Base-by-base conservation (phyloP, 345 rosid genomes). In the Syzygium jambos region DNA sequence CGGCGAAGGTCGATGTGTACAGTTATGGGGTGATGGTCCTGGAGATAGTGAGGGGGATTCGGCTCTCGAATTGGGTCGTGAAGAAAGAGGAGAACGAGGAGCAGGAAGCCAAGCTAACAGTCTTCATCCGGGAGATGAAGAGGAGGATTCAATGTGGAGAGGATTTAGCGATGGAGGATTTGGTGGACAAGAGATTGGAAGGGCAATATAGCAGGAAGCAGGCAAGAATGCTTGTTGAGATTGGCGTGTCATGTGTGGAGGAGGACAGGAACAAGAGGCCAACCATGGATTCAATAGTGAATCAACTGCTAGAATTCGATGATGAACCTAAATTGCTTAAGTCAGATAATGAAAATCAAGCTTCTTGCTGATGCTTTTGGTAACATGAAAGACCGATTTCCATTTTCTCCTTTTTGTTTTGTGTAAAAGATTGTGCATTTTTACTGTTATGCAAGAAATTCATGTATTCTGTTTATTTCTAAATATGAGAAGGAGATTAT, bases 1-100 rank as follows among this genome's bases (percentile, higher is more conserved):
- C 91, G 3, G 88, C 92, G 7, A 91, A 93, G 83, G 91, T 92
- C 7, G 93, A 93, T 54, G 93, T 91, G 0, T 93, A 91, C 46
- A 88, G 95, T 85, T 93, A 87, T 12, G 91, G 92, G 22, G 90
- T 93, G 46, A 91, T 90, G 89, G 85, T 91, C 80, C 91, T 93
- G 2, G 92, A 93, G 87, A 41, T 92, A 90, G 90, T 88, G 87
- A 92, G 90, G 77, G 95, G 94, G 77, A 30, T 85, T 52, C 56
- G 91, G 34, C 87, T 93, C 10, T 90, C 93, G 7, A 86, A 85
- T 52, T 88, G 85, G 93, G 86, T 51, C 1, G n/a, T 78, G 38
- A 83, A 83, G 85, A 91, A 88, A 84, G 73, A 7, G 2, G 84
- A 87, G 78, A 52, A 30, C 7, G 84, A 88, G 63, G 89, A 77